Evolutionary conservation across 805 yeast genomes (phyloP).

Genomic region (Ogataea ramenticola): DNA sequence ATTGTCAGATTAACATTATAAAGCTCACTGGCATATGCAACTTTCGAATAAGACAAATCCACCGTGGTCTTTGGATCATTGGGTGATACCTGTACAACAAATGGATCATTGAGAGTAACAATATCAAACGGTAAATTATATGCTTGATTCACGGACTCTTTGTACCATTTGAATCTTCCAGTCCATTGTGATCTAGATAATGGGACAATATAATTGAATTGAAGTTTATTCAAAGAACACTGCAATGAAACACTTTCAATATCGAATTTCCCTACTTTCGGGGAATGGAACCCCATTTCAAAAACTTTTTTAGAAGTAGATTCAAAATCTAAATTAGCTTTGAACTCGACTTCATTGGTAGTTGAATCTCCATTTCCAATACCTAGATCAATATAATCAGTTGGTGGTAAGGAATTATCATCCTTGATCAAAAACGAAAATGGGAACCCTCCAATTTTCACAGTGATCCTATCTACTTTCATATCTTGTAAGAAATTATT

Average conservation of each 20-base stretch:
- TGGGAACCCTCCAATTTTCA: slow-evolving; percentile 7
- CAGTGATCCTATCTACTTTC: slow-evolving; percentile 10
- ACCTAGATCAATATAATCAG: slow-evolving; percentile 1
- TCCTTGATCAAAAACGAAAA: slow-evolving; percentile 4
- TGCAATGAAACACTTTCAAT: slow-evolving; percentile 10
- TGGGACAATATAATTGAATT: slow-evolving; percentile 8
- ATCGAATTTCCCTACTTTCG: slow-evolving; percentile 17
- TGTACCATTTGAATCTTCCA: slow-evolving; percentile 1
- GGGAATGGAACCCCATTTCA: slow-evolving; percentile 2
- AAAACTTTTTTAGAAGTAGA: slow-evolving; percentile 10
- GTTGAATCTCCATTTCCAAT: slow-evolving; percentile 1
- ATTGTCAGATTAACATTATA: slow-evolving; percentile 18
- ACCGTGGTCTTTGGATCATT: slow-evolving; percentile 29
- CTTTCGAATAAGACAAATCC: slow-evolving; percentile 15
- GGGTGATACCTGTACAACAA: slow-evolving; percentile 28
- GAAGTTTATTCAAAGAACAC: slow-evolving; percentile 3
- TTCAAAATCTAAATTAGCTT: slow-evolving; percentile 10
- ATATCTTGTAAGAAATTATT: slow-evolving; percentile 14
- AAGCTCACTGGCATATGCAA: slow-evolving; percentile 26
- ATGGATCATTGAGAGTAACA: neutral
- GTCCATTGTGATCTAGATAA: neutral
- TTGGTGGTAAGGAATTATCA: neutral
- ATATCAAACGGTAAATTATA: neutral
- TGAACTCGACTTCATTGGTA: slow-evolving; percentile 4
- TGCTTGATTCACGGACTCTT: no score